Conservation (phyloP, 2,329 filamentous ascomycete genomes). For the Paecilomyces fulvus region DNA sequence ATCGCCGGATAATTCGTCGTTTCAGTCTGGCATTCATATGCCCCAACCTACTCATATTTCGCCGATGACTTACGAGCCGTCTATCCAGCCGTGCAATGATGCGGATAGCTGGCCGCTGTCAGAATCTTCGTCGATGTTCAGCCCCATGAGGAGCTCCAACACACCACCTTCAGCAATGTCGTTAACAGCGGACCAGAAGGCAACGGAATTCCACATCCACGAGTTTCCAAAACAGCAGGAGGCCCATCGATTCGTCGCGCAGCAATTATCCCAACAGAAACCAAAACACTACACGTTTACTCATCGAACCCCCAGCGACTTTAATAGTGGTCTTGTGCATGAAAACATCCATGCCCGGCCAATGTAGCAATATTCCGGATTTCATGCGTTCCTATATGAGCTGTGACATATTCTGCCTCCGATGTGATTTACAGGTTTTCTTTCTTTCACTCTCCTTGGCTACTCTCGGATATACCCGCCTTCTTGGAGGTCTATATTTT, state of each 20-base stretch:
- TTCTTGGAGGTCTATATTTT: neutral
- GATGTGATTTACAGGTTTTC: neutral
- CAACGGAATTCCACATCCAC: slow-evolving; percentile 35
- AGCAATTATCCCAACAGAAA: slow-evolving; percentile 33
- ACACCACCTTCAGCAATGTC: slow-evolving; percentile 14
- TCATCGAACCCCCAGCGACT: slow-evolving; percentile 34
- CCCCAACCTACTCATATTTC: slow-evolving; percentile 27
- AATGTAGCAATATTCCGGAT: neutral
- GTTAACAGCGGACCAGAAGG: slow-evolving; percentile 20
- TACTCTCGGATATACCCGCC: neutral
- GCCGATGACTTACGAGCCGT: slow-evolving; percentile 29
- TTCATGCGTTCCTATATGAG: neutral
- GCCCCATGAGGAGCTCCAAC: slow-evolving; percentile 22
- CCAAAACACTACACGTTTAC: slow-evolving; percentile 37
- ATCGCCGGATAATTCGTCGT: slow-evolving; percentile 30
- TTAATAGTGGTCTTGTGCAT: slow-evolving; percentile 8
- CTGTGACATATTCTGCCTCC: neutral
- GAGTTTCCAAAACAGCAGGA: slow-evolving; percentile 38
- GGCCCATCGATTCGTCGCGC: slow-evolving; percentile 33
- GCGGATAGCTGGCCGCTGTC: slow-evolving; percentile 19
- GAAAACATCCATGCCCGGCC: neutral
- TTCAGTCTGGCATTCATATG: slow-evolving; percentile 25
- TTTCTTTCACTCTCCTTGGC: neutral
- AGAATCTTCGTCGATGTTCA: slow-evolving; percentile 24
- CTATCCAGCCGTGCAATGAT: slow-evolving; percentile 20